These are phyloP conservation scores for Candida montana DNA, from an alignment of 805 yeast genomes.

Conservation along the genomic window DNA sequence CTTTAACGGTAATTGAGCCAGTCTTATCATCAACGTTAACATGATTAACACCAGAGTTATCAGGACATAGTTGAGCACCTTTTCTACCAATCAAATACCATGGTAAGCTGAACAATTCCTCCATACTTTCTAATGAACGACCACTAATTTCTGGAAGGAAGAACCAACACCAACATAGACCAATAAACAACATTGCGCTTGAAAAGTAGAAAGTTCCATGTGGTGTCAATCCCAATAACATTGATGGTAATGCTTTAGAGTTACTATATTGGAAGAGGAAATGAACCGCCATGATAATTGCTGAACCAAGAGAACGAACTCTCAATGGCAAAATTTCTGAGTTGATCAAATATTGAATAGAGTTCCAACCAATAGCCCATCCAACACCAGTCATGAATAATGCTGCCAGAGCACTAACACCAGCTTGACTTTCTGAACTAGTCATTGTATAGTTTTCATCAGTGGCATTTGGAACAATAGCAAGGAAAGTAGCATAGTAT, in stretches of 20 bases:
- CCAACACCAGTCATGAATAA: constrained; percentile 47
- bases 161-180: constrained; percentile 36
- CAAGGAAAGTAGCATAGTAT: constrained; percentile 43
- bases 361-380: constrained; percentile 57
- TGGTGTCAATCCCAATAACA: constrained; percentile 41
- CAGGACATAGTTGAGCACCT: constrained; percentile 49
- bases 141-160: constrained; percentile 36
- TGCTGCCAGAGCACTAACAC: constrained; percentile 46
- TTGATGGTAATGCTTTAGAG: constrained; percentile 48
- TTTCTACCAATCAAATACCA: constrained; percentile 55
- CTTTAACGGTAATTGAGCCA: constrained; percentile 14
- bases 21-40: constrained; percentile 10
- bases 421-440: constrained; percentile 31
- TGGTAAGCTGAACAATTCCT: constrained; percentile 37
- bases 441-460: constrained; percentile 27
- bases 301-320: constrained; percentile 43
- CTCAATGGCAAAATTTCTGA: constrained; percentile 51
- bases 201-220: constrained; percentile 51
- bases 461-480: constrained; percentile 40
- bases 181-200: constrained; percentile 35
- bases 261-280: constrained; percentile 54
- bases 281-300: constrained; percentile 50
- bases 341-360: constrained; percentile 48
- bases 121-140: constrained; percentile 35
- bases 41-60: constrained; percentile 36